Conservation (phyloP, 768 basidiomycete genomes). For the Holtermanniella nyarrowii region DNA sequence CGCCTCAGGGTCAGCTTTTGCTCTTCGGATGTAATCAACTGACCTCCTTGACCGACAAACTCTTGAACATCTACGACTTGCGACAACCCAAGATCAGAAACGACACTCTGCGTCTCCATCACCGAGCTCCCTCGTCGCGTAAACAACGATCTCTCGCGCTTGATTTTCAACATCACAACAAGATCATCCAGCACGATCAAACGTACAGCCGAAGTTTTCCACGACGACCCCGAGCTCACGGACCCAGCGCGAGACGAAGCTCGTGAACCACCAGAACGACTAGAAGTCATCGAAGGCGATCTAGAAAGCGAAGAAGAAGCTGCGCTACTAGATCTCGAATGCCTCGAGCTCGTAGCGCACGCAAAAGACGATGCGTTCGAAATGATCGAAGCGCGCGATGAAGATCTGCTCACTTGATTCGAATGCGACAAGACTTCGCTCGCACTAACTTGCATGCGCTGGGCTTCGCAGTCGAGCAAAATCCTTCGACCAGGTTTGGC, state of each 20-base stretch:
- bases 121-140: background rate
- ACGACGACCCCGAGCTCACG: background rate
- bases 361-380: background rate
- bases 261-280: background rate
- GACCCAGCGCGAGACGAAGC: background rate
- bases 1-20: too few species aligned
- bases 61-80: background rate
- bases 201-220: background rate
- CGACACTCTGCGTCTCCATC: background rate
- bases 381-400: background rate
- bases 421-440: background rate
- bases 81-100: background rate
- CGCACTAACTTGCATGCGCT: background rate
- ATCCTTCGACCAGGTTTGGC: conserved; percentile 65
- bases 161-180: background rate
- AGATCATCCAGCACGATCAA: background rate
- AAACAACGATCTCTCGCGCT: background rate
- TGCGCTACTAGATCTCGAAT: background rate
- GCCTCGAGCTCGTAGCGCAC: background rate
- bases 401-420: background rate
- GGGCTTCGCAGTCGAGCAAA: conserved; percentile 33
- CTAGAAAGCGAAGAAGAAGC: background rate
- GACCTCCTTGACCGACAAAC: too few species aligned
- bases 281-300: background rate
- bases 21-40: too few species aligned